Conservation (phyloP, 148 eudicot species). For the Silene conica region DNA sequence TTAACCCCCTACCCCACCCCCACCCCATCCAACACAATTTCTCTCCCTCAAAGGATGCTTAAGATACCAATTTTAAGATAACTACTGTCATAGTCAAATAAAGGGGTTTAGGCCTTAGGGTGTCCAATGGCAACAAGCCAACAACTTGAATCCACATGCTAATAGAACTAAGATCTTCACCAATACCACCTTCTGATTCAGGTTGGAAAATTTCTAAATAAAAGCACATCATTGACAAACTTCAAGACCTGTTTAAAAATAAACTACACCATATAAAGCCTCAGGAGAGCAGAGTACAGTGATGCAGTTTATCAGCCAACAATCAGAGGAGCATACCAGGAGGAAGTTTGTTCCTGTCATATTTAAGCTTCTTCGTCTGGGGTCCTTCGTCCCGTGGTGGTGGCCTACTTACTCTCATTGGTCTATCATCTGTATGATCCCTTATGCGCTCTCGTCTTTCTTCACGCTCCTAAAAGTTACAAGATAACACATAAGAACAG, state of each 20-base stretch:
- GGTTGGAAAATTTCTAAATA: background rate
- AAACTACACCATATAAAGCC: background rate
- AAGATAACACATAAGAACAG: conserved; percentile 3
- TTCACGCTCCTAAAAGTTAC: conserved; percentile 76
- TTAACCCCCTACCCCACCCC: background rate
- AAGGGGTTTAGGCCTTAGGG: background rate
- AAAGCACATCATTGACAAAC: background rate
- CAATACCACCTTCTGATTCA: background rate
- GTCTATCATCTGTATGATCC: conserved; percentile 73
- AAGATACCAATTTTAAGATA: background rate
- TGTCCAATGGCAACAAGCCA: background rate
- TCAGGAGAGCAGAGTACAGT: background rate
- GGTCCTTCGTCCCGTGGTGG: conserved; percentile 43
- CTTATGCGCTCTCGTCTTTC: conserved; percentile 72
- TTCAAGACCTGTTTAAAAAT: background rate
- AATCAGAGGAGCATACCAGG: conserved; percentile 52
- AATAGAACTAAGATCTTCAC: background rate
- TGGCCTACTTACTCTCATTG: conserved; percentile 42
- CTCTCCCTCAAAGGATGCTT: background rate
- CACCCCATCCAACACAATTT: background rate
- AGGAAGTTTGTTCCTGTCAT: conserved; percentile 63
- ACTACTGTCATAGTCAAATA: background rate
- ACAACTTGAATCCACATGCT: background rate
- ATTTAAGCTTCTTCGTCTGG: conserved; percentile 48
- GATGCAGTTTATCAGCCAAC: background rate